A percentile compares a stretch with the other conserved stretches of the same genome.
Conservation (phyloP, 306 rosid species). For the Cyclanthera cordifolia region DNA sequence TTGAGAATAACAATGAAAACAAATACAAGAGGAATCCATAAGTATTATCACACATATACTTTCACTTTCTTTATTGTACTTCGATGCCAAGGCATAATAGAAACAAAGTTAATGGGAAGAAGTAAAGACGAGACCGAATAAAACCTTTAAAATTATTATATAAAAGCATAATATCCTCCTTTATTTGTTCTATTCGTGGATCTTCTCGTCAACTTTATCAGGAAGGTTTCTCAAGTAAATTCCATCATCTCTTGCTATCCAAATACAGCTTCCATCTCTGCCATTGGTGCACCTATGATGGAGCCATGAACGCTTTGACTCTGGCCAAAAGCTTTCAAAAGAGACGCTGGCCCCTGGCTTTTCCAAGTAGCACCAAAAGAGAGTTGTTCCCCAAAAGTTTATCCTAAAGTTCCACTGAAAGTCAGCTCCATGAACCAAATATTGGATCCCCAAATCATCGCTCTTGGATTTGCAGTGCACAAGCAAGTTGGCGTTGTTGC, state of each 20-base stretch:
- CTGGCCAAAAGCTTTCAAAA: slow-evolving; percentile 10
- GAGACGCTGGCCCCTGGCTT: background rate
- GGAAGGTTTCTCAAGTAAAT: slow-evolving; percentile 5
- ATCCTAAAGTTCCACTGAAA: slow-evolving; percentile 1
- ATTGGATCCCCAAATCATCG: slow-evolving; percentile 5
- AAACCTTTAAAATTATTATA: too few relatives aligned
- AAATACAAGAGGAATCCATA: too few relatives aligned
- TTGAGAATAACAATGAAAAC: too few relatives aligned
- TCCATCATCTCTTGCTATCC: slow-evolving; percentile 17
- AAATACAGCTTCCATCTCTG: background rate
- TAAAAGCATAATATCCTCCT: too few relatives aligned
- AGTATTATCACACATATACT: too few relatives aligned
- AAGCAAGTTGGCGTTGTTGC: background rate
- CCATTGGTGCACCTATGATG: background rate
- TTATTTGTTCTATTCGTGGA: background rate
- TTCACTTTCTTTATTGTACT: too few relatives aligned
- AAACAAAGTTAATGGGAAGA: too few relatives aligned
- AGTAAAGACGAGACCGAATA: too few relatives aligned
- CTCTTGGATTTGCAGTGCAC: slow-evolving; percentile 14
- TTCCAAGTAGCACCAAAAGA: slow-evolving; percentile 8
- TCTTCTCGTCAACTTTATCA: background rate
- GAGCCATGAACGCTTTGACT: background rate
- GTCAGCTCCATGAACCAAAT: background rate
- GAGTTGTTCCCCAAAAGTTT: background rate
- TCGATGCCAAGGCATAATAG: too few relatives aligned